Conservation (phyloP, 108 stramenopile genomes). For the Cyclostephanos tholiformis region DNA sequence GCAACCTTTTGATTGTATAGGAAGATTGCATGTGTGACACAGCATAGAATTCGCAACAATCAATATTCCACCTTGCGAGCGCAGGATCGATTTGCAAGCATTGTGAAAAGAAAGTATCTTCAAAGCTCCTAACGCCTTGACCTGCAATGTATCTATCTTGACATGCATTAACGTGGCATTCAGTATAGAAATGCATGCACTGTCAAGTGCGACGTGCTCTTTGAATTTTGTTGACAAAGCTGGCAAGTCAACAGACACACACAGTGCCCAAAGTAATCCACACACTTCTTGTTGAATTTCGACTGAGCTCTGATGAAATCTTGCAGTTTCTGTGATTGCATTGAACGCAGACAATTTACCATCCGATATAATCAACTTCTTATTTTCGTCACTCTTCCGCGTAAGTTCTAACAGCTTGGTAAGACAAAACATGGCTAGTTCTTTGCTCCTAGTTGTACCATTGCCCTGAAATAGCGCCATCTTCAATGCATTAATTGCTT, state of each 20-base stretch:
- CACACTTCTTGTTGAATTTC: slow-evolving; percentile 41
- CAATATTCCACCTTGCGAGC: slow-evolving; percentile 1
- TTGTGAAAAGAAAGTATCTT: slow-evolving; percentile 34
- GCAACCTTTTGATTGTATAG: slow-evolving; percentile 45
- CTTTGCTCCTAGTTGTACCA: neutral
- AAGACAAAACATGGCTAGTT: slow-evolving; percentile 36
- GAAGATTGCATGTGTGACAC: slow-evolving; percentile 23
- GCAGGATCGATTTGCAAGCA: slow-evolving; percentile 15
- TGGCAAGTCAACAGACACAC: too few relatives aligned
- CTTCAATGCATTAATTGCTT: too few relatives aligned
- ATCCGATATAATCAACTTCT: slow-evolving; percentile 20
- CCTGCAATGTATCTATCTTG: slow-evolving; percentile 32
- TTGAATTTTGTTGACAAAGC: slow-evolving; percentile 27
- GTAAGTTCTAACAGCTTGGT: slow-evolving; percentile 37
- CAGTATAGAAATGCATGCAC: slow-evolving; percentile 39
- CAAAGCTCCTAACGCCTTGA: slow-evolving; percentile 39
- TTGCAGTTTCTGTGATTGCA: slow-evolving; percentile 54
- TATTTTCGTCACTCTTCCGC: slow-evolving; percentile 36
- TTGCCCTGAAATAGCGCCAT: slow-evolving; percentile 24
- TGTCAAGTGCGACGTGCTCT: slow-evolving; percentile 32
- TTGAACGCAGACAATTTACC: slow-evolving; percentile 26
- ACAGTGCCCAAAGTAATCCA: slow-evolving; percentile 26
- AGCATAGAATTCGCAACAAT: slow-evolving; percentile 38
- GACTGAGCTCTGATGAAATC: slow-evolving; percentile 27
- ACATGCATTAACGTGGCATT: slow-evolving; percentile 23